Percentiles rank a stretch among this genome's conserved stretches.
Conservation (phyloP, 768 basidiomycete species). For the Podaxis sp. region DNA sequence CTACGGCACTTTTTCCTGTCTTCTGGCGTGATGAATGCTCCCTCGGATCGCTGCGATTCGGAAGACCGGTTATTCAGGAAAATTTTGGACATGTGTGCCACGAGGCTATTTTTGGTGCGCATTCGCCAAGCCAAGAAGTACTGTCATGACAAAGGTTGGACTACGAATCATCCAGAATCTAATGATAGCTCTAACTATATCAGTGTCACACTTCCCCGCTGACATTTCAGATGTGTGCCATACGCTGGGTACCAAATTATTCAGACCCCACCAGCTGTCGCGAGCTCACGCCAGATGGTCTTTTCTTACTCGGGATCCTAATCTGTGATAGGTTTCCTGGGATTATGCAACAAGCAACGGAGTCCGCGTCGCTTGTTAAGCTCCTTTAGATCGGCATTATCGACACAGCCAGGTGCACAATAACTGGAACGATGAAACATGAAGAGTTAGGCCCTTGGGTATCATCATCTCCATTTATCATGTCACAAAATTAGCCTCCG, state of each 20-base stretch:
- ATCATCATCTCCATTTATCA: slow-evolving; percentile 9
- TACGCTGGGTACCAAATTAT: not conserved
- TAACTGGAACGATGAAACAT: not conserved
- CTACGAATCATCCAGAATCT: not conserved
- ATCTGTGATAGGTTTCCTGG: too few relatives aligned
- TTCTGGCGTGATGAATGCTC: not conserved
- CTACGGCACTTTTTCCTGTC: not conserved
- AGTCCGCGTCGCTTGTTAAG: not conserved
- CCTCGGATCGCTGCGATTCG: not conserved
- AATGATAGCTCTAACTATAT: slow-evolving; percentile 6
- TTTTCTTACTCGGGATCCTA: not conserved
- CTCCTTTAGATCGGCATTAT: not conserved
- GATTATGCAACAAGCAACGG: not conserved
- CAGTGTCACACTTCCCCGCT: slow-evolving; percentile 4
- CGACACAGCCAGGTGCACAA: not conserved
- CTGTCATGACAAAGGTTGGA: not conserved
- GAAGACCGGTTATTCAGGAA: not conserved
- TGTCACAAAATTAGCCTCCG: slow-evolving; percentile 1
- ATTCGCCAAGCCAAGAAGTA: slow-evolving; percentile 12
- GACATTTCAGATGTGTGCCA: not conserved
- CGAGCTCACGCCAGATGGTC: not conserved
- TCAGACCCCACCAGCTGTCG: not conserved
- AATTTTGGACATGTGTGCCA: not conserved
- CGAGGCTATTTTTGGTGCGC: not conserved
- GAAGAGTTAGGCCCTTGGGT: not conserved